A percentile compares a stretch with the other conserved stretches of the same genome.
phyloP scores from a whole-genome alignment of 2,329 filamentous ascomycete genomes.

The Zopfia rhizophila region DNA sequence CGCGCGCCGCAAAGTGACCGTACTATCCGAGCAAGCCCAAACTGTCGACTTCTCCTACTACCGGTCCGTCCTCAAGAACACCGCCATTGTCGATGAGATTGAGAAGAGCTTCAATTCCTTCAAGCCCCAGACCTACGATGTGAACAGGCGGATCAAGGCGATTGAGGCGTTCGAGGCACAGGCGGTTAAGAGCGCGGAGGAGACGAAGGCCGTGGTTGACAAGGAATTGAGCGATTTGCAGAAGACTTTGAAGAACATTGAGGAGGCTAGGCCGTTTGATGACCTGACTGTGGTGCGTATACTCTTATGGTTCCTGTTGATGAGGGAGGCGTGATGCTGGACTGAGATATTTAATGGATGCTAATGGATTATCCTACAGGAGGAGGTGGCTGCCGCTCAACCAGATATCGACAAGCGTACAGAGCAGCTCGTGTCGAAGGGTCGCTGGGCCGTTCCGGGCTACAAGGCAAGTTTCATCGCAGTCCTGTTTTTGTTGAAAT shows the following conservation, averaged over 20 bases:
- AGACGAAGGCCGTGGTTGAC: slow-evolving; percentile 96
- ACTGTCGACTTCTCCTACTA: slow-evolving; percentile 94
- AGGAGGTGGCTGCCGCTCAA: slow-evolving; percentile 92
- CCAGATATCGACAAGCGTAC: slow-evolving; percentile 99
- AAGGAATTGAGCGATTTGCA: slow-evolving; percentile 92
- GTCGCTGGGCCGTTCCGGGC: slow-evolving; percentile 96
- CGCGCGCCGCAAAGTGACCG: slow-evolving; percentile 89
- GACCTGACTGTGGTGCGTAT: slow-evolving; percentile 94
- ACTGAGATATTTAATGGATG: slow-evolving; percentile 14
- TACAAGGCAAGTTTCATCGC: slow-evolving; percentile 82
- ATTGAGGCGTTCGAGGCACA: slow-evolving; percentile 98
- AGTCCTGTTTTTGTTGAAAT: not conserved
- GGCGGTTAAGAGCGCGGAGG: slow-evolving; percentile 95
- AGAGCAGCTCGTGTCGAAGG: slow-evolving; percentile 92
- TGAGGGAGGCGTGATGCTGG: slow-evolving; percentile 6
- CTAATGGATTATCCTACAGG: slow-evolving; percentile 64
- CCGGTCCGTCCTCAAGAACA: slow-evolving; percentile 94
- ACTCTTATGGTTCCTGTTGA: not conserved
- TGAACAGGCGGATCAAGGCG: slow-evolving; percentile 92
- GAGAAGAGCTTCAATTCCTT: slow-evolving; percentile 94
- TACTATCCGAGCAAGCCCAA: slow-evolving; percentile 84
- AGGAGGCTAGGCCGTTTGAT: slow-evolving; percentile 93
- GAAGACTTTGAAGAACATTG: slow-evolving; percentile 96
- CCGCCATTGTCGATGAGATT: slow-evolving; percentile 93
- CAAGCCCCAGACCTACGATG: slow-evolving; percentile 93